Conservation (phyloP, 2,329 filamentous ascomycete genomes). For the Lecanicillium sp. region DNA sequence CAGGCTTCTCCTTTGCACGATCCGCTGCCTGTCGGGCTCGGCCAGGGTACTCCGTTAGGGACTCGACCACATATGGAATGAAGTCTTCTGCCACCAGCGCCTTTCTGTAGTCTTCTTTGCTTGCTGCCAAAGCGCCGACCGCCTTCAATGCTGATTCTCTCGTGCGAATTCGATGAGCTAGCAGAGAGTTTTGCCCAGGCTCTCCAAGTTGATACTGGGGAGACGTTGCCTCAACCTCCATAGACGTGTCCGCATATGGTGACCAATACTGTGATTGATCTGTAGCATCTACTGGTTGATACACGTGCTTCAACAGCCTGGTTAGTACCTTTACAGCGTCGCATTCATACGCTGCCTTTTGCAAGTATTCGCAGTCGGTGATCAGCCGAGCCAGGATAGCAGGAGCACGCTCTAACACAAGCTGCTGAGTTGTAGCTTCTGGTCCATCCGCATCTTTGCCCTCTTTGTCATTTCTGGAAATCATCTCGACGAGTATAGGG, state of each 20-base stretch:
- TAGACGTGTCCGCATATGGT: constrained; percentile 25
- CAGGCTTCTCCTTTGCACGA: constrained; percentile 28
- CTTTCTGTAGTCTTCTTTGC: constrained; percentile 79
- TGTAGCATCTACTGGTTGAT: constrained; percentile 32
- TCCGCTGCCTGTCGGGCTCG: constrained; percentile 40
- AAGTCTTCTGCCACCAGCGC: constrained; percentile 75
- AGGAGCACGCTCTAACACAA: constrained; percentile 63
- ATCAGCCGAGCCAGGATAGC: constrained; percentile 71
- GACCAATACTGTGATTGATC: constrained; percentile 30
- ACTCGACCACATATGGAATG: constrained; percentile 75
- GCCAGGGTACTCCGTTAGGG: constrained; percentile 52
- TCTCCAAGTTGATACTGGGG: constrained; percentile 45
- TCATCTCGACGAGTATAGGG: constrained; percentile 59
- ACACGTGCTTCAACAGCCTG: constrained; percentile 43
- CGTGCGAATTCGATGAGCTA: constrained; percentile 64
- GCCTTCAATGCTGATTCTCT: constrained; percentile 72
- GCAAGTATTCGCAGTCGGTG: constrained; percentile 68
- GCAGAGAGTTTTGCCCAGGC: constrained; percentile 50
- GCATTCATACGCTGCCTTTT: constrained; percentile 71
- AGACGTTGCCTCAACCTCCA: constrained; percentile 25
- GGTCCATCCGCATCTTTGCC: constrained; percentile 27
- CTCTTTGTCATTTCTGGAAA: constrained; percentile 41
- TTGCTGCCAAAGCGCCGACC: constrained; percentile 71
- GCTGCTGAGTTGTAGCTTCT: constrained; percentile 25
- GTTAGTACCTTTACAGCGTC: constrained; percentile 38